These are phyloP conservation scores for Debaryomyces castellii DNA, from an alignment of 805 yeast genomes.

Conservation along the genomic window DNA sequence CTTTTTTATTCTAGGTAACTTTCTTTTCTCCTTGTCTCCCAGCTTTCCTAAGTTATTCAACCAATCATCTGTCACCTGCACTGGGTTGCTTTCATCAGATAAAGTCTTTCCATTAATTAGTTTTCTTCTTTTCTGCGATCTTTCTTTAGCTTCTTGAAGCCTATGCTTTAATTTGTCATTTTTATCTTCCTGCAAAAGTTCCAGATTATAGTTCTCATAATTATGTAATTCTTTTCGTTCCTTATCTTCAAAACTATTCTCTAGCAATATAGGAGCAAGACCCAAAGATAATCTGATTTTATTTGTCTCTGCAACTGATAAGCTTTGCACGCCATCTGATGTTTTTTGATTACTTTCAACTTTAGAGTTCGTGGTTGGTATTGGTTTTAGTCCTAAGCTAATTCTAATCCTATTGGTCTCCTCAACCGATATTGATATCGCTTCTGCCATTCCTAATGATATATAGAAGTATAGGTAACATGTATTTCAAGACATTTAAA, in stretches of 20 bases:
- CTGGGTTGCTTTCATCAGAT: slow-evolving; percentile 23
- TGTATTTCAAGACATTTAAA: no score
- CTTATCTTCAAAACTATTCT: neutral
- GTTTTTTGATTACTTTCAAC: neutral
- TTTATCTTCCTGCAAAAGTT: slow-evolving; percentile 12
- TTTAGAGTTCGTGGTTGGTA: slow-evolving; percentile 16
- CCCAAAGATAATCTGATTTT: slow-evolving; percentile 51
- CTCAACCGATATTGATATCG: slow-evolving; percentile 32
- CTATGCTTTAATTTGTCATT: slow-evolving; percentile 13
- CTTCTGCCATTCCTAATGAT: slow-evolving; percentile 14
- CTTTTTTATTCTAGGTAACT: slow-evolving; percentile 2
- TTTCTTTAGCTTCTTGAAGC: slow-evolving; percentile 18
- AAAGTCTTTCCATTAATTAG: slow-evolving; percentile 20
- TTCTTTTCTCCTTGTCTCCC: slow-evolving; percentile 5
- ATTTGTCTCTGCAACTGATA: slow-evolving; percentile 56
- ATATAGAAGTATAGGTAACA: neutral
- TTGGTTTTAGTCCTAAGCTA: slow-evolving; percentile 39
- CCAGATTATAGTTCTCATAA: slow-evolving; percentile 13
- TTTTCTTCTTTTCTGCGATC: slow-evolving; percentile 19
- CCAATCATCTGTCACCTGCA: slow-evolving; percentile 42
- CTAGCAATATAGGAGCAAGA: slow-evolving; percentile 46
- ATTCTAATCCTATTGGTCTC: slow-evolving; percentile 45
- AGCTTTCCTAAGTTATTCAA: slow-evolving; percentile 27
- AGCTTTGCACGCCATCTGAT: slow-evolving; percentile 11
- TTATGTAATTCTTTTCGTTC: slow-evolving; percentile 15